Evolutionary conservation across 768 basidiomycete genomes (phyloP), one percentile per base, ranked within the genome.

Genomic region (Xerocomellus dryophilus): DNA sequence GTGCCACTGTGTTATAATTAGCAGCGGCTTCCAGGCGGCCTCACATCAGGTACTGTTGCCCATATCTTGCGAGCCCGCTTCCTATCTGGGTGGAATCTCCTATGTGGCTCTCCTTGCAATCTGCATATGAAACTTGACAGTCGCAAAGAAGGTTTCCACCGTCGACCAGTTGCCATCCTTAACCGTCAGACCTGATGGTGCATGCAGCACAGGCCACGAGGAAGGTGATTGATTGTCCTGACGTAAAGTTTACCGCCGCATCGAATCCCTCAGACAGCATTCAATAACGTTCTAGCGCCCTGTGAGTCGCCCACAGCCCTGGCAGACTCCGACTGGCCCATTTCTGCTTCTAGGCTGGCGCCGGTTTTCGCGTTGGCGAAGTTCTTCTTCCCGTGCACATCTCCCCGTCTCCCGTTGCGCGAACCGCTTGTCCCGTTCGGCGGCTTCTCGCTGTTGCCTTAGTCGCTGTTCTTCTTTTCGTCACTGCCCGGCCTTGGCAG

Each of bases 81-180:
- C 55, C 86, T 73, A 67, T 91, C 89, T 2, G 88, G 87, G 60
- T 91, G 90, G 66, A 90, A 92, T 47, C 88, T 73, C 38, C 81
- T 29, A 2, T 9, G 27, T 10, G 27, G 60, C 84, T 86, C 2
- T 66, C 67, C 62, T 79, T 82, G 70, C 81, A 90, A 45, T 86
- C 85, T 65, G 84, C 77, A 41, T 25, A 25, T 78, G 75, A 17
- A 58, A 56, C 59, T 74, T 76, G 25, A 84, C 77, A 6, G 74
- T 74, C 15, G 68, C 68, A 62, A 91, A 92, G 68, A 92, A 92
- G 20, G 72, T 72, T 63, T 88, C 86, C 43, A 91, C 88, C 0
- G 84, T 74, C 11, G 76, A 68, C 84, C 85, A 90, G 53, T 85
- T 83, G 43, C 7, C 25, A 57, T 89, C 85, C 57, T 86, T 81